These are phyloP conservation scores for Eucalyptus leucophloia DNA, from an alignment of 345 rosid genomes.

Conservation along the genomic window DNA sequence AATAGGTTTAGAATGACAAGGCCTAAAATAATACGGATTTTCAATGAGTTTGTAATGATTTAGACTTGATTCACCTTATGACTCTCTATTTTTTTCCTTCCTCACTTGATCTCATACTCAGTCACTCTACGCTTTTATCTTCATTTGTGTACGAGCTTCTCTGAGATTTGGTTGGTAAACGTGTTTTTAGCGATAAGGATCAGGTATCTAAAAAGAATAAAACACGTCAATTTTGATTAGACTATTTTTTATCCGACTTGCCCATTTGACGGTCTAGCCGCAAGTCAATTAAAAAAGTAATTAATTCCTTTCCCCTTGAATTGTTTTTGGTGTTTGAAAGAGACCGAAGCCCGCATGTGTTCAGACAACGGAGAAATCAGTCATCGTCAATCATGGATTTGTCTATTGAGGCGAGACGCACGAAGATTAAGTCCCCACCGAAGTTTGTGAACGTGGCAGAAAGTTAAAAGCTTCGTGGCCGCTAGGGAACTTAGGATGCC, in stretches of 20 bases:
- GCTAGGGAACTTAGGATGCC: neutral
- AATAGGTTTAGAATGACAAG: no score
- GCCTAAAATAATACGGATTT: no score
- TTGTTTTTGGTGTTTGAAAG: neutral
- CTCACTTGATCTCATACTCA: neutral
- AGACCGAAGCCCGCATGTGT: neutral
- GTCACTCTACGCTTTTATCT: accelerated
- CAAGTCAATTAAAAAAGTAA: neutral
- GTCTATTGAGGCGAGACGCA: neutral
- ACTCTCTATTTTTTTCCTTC: accelerated
- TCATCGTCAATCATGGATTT: neutral
- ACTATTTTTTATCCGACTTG: neutral
- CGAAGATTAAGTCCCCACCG: neutral
- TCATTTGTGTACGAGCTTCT: neutral
- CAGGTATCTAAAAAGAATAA: no score
- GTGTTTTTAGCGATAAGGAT: neutral
- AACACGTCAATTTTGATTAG: no score
- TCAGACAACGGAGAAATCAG: neutral
- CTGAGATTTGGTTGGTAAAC: no score
- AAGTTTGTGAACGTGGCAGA: neutral
- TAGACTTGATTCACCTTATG: no score
- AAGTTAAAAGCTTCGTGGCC: neutral
- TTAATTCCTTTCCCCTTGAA: neutral
- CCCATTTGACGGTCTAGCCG: accelerated
- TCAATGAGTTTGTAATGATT: no score